Evolutionary conservation across 371 early-diverging fungal genomes (phyloP), one percentile per base, ranked within the genome.

Genomic region (Entomophthora muscae): DNA sequence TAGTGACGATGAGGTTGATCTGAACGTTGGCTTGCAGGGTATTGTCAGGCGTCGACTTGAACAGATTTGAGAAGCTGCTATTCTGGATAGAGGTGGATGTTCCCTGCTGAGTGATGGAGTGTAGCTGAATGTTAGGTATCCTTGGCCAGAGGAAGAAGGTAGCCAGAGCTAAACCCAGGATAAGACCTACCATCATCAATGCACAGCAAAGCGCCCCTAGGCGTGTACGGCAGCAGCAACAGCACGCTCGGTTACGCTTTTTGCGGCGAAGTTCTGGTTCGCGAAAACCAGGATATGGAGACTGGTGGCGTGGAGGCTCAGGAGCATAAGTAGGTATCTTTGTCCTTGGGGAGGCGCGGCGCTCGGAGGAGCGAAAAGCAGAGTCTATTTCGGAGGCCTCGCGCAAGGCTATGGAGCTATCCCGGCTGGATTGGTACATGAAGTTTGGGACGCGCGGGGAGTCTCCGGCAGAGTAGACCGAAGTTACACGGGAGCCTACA

Each of bases 81-180:
- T 26, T 22, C 12, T 55, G 24, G 56, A 55, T 55, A 13, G 56
- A n/a, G 28, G 56, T 27, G 28, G 22, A 24, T 7, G 56, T 55
- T 12, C 28, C 28, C 22, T 22, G 22, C n/a, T 55, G 56, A 26
- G 56, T 55, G 28, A 55, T 27, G 3, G 56, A 55, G 12, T 13
- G 22, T 55, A 55, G 28, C 56, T 55, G 24, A 12, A 55, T 27
- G 12, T 22, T 55, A 13, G 56, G 56, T 17, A 55, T 55, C 17
- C 56, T 17, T 26, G 56, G 56, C 56, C 56, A 55, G 3, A 55
- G n/a, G 26, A 55, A 55, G 28, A 55, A 55, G 28, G 26, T n/a
- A 17, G 24, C 56, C 28, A 55, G 24, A 22, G 24, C 56, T 7
- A 55, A 24, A 17, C 56, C 56, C 24, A 55, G 22, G 22, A 55